Conservation (phyloP, 1,139 yeast genomes). For the Hanseniaspora sp. region DNA sequence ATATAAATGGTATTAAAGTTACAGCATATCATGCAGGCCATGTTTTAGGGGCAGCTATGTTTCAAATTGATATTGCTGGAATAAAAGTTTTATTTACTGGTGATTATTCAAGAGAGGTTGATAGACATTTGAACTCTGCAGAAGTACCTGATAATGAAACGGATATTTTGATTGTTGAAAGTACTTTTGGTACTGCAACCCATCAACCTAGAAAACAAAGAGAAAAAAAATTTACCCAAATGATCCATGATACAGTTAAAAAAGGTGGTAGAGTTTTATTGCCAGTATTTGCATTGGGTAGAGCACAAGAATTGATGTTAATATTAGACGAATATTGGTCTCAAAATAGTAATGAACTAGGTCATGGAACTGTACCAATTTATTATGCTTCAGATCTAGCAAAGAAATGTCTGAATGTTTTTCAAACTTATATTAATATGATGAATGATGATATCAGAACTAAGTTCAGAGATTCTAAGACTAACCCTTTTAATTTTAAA, state of each 20-base stretch:
- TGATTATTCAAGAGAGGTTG: conserved; percentile 90
- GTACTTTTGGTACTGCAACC: conserved; percentile 96
- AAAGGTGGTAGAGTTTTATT: conserved; percentile 87
- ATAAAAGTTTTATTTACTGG: conserved; percentile 84
- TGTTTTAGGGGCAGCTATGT: conserved; percentile 98
- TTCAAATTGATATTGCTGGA: conserved; percentile 88
- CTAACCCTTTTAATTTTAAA: conserved; percentile 84
- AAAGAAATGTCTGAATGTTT: conserved; percentile 91
- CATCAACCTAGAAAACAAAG: conserved; percentile 84
- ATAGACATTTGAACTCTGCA: conserved; percentile 88
- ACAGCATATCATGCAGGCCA: conserved; percentile 99
- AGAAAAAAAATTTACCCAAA: conserved; percentile 65
- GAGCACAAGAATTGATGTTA: conserved; percentile 85
- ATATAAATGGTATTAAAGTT: conserved; percentile 75
- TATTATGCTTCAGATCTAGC: conserved; percentile 91
- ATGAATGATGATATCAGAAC: conserved; percentile 87
- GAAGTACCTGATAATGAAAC: conserved; percentile 87
- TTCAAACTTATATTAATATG: conserved; percentile 91
- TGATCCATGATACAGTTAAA: conserved; percentile 71
- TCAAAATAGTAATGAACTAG: conserved; percentile 62
- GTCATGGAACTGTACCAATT: conserved; percentile 55
- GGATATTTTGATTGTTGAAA: conserved; percentile 82
- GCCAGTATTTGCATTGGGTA: conserved; percentile 93
- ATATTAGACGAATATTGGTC: conserved; percentile 94
- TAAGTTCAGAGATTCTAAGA: conserved; percentile 60